Percentiles rank a stretch among this genome's conserved stretches.
Conservation (phyloP, 164 flowering plant genomes). For the Nymphaea thermarum region DNA sequence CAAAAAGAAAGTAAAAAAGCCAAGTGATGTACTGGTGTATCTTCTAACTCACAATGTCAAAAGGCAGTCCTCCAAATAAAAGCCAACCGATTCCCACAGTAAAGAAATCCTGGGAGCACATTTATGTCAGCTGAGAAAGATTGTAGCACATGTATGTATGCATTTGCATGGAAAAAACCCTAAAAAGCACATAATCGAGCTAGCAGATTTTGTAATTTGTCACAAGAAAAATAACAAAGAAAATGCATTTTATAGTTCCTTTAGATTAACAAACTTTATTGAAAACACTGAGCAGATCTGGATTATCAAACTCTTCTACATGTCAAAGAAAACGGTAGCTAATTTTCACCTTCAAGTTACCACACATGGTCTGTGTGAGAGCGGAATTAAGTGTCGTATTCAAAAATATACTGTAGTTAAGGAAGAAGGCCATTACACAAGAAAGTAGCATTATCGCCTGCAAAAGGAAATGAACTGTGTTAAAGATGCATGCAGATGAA, state of each 20-base stretch:
- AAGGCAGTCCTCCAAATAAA: conserved; percentile 94
- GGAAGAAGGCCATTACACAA: conserved; percentile 69
- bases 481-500: too few relatives aligned
- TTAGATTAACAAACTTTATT: too few relatives aligned
- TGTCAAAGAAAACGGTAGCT: neutral
- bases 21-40: neutral
- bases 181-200: too few relatives aligned
- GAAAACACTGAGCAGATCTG: too few relatives aligned
- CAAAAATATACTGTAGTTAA: conserved; percentile 64
- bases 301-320: too few relatives aligned
- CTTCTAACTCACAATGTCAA: conserved; percentile 59
- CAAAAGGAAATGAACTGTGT: conserved; percentile 9
- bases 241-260: neutral
- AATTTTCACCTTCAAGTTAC: conserved; percentile 64
- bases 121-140: neutral
- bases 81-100: conserved; percentile 89
- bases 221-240: neutral
- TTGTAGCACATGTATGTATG: too few relatives aligned
- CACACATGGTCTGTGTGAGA: conserved; percentile 84
- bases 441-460: conserved; percentile 81
- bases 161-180: too few relatives aligned
- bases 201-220: neutral
- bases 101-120: conserved; percentile 56
- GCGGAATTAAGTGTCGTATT: conserved; percentile 89
- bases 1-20: neutral